phyloP scores from a whole-genome alignment of 352 stramenopile species.

The Phytopythium vexans region DNA sequence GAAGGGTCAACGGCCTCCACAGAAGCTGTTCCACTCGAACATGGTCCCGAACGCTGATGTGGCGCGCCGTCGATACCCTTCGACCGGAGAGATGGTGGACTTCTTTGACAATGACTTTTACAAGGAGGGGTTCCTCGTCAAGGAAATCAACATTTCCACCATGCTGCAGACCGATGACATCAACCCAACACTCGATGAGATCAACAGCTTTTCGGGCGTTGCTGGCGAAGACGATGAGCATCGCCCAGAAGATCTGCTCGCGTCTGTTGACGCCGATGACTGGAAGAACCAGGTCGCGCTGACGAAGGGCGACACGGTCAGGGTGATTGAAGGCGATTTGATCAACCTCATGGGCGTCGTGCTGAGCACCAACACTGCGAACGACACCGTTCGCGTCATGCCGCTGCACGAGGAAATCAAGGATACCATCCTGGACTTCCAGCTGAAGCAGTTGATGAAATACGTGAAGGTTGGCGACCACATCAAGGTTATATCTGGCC shows the following conservation, averaged over 20 bases:
- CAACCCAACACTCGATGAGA: constrained; percentile 84
- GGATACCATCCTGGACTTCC: constrained; percentile 88
- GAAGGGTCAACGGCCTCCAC: constrained; percentile 82
- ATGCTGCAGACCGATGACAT: constrained; percentile 86
- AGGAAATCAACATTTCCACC: constrained; percentile 85
- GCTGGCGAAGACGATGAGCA: constrained; percentile 68
- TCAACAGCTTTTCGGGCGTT: constrained; percentile 82
- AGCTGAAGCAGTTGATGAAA: constrained; percentile 88
- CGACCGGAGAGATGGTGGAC: constrained; percentile 84
- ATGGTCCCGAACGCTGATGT: constrained; percentile 65
- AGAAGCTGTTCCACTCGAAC: constrained; percentile 79
- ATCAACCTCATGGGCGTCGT: constrained; percentile 90
- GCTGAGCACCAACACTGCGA: constrained; percentile 84
- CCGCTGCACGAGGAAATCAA: constrained; percentile 90
- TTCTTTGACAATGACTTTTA: constrained; percentile 88
- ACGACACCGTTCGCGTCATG: constrained; percentile 88
- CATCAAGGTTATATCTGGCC: constrained; percentile 89
- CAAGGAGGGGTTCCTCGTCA: constrained; percentile 85
- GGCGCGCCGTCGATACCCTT: constrained; percentile 63
- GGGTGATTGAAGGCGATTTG: constrained; percentile 85
- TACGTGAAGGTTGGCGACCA: constrained; percentile 91
- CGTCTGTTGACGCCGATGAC: constrained; percentile 73
- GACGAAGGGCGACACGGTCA: constrained; percentile 88
- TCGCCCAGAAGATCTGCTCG: constrained; percentile 58
- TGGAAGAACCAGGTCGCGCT: constrained; percentile 89